These are phyloP conservation scores for Dimocarpus longan DNA, from an alignment of 345 rosid species.

Conservation along the genomic window DNA sequence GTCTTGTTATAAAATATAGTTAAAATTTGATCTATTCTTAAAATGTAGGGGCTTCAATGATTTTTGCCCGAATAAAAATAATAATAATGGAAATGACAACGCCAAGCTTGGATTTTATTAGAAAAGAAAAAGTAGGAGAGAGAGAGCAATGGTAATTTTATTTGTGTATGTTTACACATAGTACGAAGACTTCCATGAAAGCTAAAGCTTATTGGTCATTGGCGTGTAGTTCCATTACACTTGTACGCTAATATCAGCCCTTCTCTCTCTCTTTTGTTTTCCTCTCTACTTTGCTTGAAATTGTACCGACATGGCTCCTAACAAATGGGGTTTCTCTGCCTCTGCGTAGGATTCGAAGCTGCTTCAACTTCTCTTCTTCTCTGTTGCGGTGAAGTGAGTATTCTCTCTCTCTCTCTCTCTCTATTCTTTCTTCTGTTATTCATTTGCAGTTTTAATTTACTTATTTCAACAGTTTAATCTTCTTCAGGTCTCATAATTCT, in stretches of 20 bases:
- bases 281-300: constrained; percentile 45
- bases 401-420: background rate
- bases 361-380: constrained; percentile 19
- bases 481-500: background rate
- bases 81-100: background rate
- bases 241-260: constrained; percentile 41
- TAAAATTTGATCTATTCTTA: too few relatives aligned
- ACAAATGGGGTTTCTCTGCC: constrained; percentile 54
- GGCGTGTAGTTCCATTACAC: constrained; percentile 52
- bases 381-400: constrained; percentile 30
- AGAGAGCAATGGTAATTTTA: background rate
- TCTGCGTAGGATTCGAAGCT: constrained; percentile 37
- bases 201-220: constrained; percentile 58
- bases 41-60: too few relatives aligned
- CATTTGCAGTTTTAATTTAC: background rate
- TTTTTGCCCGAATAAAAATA: background rate
- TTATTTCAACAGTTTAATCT: too few relatives aligned
- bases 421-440: constrained; percentile 2
- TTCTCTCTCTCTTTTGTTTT: constrained; percentile 19
- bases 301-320: constrained; percentile 78
- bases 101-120: background rate
- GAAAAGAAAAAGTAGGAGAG: background rate
- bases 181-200: constrained; percentile 52
- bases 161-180: background rate
- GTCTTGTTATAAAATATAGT: too few relatives aligned